Conservation (phyloP, 2,329 filamentous ascomycete genomes). For the Cyphellophora attinorum region DNA sequence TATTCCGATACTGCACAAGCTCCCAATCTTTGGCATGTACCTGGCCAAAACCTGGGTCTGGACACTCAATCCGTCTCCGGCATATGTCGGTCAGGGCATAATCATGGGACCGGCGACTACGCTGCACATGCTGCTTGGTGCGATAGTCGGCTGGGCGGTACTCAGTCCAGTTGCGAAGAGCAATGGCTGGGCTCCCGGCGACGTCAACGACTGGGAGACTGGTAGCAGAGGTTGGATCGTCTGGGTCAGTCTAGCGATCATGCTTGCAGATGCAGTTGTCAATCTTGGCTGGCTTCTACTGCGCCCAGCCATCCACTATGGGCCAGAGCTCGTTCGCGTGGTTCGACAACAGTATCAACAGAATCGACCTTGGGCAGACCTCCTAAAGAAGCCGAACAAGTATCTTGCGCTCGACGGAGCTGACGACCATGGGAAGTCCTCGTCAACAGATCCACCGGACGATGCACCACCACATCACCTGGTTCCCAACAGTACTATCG, state of each 20-base stretch:
- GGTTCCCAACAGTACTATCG: slow-evolving; percentile 61
- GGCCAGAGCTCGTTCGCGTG: slow-evolving; percentile 24
- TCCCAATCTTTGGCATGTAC: slow-evolving; percentile 73
- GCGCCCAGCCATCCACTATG: slow-evolving; percentile 49
- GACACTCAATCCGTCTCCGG: slow-evolving; percentile 93
- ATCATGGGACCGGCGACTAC: slow-evolving; percentile 98
- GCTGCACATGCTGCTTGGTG: slow-evolving; percentile 87
- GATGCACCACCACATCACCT: slow-evolving; percentile 81
- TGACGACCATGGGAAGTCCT: slow-evolving; percentile 3
- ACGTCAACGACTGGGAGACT: slow-evolving; percentile 77
- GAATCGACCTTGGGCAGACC: slow-evolving; percentile 12
- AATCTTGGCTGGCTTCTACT: slow-evolving; percentile 72
- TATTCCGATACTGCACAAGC: slow-evolving; percentile 68
- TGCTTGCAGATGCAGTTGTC: slow-evolving; percentile 87
- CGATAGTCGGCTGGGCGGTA: slow-evolving; percentile 80
- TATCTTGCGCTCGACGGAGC: slow-evolving; percentile 4
- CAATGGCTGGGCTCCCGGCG: slow-evolving; percentile 79
- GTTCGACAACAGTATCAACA: slow-evolving; percentile 9
- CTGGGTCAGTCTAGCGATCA: slow-evolving; percentile 91
- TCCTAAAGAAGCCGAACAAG: slow-evolving; percentile 4
- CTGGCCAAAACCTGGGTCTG: slow-evolving; percentile 80
- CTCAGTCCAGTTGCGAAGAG: slow-evolving; percentile 81
- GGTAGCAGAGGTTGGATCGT: slow-evolving; percentile 99
- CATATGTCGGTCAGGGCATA: slow-evolving; percentile 93
- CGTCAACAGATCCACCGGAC: slow-evolving; percentile 42